A percentile compares a stretch with the other conserved stretches of the same genome.
Evolutionary conservation across 306 rosid species (phyloP).

Genomic region (Lathyrus sativus): DNA sequence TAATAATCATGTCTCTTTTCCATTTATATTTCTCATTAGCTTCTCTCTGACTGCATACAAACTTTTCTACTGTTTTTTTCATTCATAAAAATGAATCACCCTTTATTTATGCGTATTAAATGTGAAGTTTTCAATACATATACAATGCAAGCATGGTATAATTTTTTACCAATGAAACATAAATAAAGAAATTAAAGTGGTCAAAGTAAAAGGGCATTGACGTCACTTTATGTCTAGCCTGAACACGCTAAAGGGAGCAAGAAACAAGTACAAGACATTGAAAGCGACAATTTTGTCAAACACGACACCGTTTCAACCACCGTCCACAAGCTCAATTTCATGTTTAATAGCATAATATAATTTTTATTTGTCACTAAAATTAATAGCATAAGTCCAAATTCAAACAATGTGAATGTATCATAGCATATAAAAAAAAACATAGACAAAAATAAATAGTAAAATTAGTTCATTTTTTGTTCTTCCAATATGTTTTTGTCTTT

Average conservation of each 20-base stretch:
- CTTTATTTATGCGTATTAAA: too few species aligned
- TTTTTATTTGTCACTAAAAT: neutral
- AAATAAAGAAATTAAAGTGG: neutral
- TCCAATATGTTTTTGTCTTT: conserved; percentile 38
- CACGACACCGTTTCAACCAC: conserved; percentile 31
- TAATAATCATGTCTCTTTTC: too few species aligned
- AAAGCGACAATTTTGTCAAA: conserved; percentile 30
- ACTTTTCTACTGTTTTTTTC: too few species aligned
- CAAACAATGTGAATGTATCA: neutral
- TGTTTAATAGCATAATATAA: neutral
- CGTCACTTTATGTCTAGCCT: neutral
- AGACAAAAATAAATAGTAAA: conserved; percentile 12
- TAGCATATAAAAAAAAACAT: neutral
- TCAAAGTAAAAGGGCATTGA: conserved; percentile 22
- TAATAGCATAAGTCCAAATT: neutral
- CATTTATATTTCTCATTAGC: too few species aligned
- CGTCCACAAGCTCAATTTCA: neutral
- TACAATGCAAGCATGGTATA: too few species aligned
- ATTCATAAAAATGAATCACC: too few species aligned
- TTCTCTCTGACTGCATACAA: too few species aligned
- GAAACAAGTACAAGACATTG: conserved; percentile 1
- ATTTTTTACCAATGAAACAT: too few species aligned
- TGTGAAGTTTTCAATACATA: too few species aligned
- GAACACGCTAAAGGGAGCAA: conserved; percentile 1
- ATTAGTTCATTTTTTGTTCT: conserved; percentile 24